Evolutionary conservation across 371 early-diverging fungal genomes (phyloP), one percentile per base, ranked within the genome.

Genomic region (Mortierella polycephala): DNA sequence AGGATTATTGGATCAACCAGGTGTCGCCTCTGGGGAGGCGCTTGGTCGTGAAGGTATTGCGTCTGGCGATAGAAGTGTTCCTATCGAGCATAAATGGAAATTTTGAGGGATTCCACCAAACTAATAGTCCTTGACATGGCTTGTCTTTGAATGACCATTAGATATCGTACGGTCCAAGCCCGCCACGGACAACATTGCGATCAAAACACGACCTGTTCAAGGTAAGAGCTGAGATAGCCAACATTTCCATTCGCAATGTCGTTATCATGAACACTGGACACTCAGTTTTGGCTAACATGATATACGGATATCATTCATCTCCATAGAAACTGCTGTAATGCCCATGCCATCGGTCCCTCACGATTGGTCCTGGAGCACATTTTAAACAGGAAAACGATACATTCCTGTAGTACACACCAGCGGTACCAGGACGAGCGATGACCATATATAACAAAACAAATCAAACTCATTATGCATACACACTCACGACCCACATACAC

Each of bases 291-390:
- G 21, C 5, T 8, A 14, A 9, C 16, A 23, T 11, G 18, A 1
- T 49, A 37, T 18, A 12, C 21, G 16, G 9, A n/a, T 44, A 14
- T 10, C 5, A 14, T 13, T 20, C 12, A 13, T 51, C 37, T 10
- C 4, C 9, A 23, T 65, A 77, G 79, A 77, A 13, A 56, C 72
- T 4, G 55, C 64, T 7, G 49, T 50, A 0, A 72, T 77, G 72
- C 79, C 79, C 41, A 77, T 77, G 79, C 79, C 79, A 11, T 77
- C 79, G 2, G 79, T 77, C 11, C 79, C 77, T 14, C 79, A 77
- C 23, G 79, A 77, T 50, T 77, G 79, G 79, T 77, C 79, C 18
- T 77, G 79, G 79, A 77, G 79, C 59, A 77, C 79, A 10, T 77
- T 77, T 49, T 72, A 72, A 65, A 12, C 50, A 50, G 6, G n/a